Percentiles rank a stretch among this genome's conserved stretches.
Conservation (phyloP, 2,329 filamentous ascomycete species). For the Aurifilum marmelostoma region DNA sequence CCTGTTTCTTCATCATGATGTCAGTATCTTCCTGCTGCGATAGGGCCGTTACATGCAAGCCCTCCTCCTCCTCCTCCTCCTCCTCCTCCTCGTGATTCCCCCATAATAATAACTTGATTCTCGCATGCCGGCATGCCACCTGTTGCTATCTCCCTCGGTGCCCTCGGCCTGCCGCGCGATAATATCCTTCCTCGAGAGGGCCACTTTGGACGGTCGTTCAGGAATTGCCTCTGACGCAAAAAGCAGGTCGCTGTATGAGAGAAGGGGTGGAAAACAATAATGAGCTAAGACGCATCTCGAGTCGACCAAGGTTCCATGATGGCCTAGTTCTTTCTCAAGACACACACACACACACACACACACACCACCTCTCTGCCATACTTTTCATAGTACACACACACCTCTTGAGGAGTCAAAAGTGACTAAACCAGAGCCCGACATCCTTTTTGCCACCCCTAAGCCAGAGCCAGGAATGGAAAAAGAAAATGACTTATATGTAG, state of each 20-base stretch:
- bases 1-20: neutral
- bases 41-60: neutral
- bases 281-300: neutral
- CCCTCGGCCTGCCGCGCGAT: constrained; percentile 4
- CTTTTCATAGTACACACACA: neutral
- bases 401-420: neutral
- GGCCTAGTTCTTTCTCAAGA: neutral
- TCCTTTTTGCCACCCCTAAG: neutral
- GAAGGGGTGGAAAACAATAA: neutral
- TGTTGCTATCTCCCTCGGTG: neutral
- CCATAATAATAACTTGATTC: neutral
- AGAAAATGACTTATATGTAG: constrained; percentile 1
- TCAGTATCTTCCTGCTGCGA: neutral
- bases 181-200: neutral
- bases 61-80: too few relatives aligned
- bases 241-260: neutral
- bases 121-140: neutral
- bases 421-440: too few relatives aligned
- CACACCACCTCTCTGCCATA: neutral
- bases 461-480: neutral
- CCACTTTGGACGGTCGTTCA: neutral
- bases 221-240: neutral
- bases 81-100: neutral
- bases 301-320: neutral
- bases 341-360: neutral